These are phyloP conservation scores for Forsythia suspensa DNA, from an alignment of 257 asterid genomes.

Conservation along the genomic window DNA sequence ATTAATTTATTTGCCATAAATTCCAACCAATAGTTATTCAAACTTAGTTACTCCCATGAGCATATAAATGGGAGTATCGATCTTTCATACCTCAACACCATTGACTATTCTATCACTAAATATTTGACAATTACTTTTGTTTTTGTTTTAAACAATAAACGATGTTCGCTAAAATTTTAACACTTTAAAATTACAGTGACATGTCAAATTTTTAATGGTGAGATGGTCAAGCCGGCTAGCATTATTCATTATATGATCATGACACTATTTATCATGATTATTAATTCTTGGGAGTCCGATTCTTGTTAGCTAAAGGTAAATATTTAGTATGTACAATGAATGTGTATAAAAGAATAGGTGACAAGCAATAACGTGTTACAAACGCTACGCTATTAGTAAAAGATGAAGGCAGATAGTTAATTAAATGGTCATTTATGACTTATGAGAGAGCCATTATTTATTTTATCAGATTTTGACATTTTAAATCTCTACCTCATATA, in stretches of 20 bases:
- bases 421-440: slow-evolving; percentile 10
- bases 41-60: too few relatives aligned
- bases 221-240: too few relatives aligned
- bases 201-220: too few relatives aligned
- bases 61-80: too few relatives aligned
- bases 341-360: neutral
- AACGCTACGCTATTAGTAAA: neutral
- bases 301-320: neutral
- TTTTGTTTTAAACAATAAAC: too few relatives aligned
- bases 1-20: too few relatives aligned
- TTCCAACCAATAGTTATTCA: too few relatives aligned
- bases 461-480: neutral
- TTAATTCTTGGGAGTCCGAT: neutral
- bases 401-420: neutral
- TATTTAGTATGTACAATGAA: neutral
- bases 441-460: neutral
- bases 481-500: neutral
- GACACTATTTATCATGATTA: neutral
- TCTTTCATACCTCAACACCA: too few relatives aligned
- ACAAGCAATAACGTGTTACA: neutral
- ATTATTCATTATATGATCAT: neutral
- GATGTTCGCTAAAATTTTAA: too few relatives aligned
- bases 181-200: too few relatives aligned
- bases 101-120: too few relatives aligned
- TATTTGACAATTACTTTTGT: too few relatives aligned